Conservation (phyloP, 805 yeast genomes). For the Teunomyces kruisii region DNA sequence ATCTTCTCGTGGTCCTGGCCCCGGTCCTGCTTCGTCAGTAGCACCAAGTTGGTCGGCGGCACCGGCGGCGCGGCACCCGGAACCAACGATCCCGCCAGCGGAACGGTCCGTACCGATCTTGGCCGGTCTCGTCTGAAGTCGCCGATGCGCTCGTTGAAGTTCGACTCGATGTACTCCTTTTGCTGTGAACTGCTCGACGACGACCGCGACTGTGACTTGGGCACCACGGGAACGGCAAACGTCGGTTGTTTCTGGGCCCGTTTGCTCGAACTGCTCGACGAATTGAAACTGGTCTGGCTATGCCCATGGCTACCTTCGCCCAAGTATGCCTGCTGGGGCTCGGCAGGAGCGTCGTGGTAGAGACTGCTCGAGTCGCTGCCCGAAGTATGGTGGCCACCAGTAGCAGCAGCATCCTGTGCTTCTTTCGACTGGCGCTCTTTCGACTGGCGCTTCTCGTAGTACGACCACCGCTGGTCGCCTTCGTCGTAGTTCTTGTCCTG, state of each 20-base stretch:
- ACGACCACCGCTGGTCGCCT: constrained; percentile 24
- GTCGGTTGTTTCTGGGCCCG: neutral
- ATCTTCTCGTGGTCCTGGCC: neutral
- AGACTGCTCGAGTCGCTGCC: neutral
- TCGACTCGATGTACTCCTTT: constrained; percentile 11
- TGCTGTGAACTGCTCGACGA: constrained; percentile 1
- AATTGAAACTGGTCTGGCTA: no score
- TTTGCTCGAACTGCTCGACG: neutral
- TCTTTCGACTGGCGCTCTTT: neutral
- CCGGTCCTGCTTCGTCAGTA: neutral
- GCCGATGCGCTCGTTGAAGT: constrained; percentile 12
- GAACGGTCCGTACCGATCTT: constrained; percentile 6
- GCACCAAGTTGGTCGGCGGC: neutral
- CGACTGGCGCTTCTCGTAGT: constrained; percentile 15
- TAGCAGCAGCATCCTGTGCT: neutral
- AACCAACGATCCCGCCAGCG: constrained; percentile 6
- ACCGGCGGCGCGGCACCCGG: constrained; percentile 6
- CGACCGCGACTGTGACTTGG: neutral
- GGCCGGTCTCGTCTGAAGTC: constrained; percentile 16
- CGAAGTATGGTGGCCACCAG: neutral
- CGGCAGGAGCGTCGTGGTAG: constrained; percentile 1
- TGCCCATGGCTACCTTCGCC: neutral
- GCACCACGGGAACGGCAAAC: neutral
- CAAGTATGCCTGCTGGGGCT: constrained; percentile 4
- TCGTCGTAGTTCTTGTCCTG: constrained; percentile 27